Evolutionary conservation across 2,329 filamentous ascomycete species (phyloP).

Genomic region (Exserohilum turcica): DNA sequence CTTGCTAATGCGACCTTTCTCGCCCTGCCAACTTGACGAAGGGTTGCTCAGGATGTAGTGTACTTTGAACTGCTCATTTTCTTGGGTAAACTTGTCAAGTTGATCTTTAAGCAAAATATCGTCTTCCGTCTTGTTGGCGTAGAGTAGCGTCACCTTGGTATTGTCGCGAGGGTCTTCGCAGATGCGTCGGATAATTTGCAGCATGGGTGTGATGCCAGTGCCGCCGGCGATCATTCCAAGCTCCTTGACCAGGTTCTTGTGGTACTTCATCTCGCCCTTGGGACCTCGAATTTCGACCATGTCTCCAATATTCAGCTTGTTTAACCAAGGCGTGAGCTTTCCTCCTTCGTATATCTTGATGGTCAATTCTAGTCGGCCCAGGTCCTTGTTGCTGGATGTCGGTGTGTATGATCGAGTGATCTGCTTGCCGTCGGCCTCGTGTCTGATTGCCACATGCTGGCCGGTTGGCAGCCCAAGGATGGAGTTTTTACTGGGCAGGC

Average conservation of each 20-base stretch:
- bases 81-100: conserved; percentile 59
- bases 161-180: conserved; percentile 63
- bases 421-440: conserved; percentile 69
- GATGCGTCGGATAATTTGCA: conserved; percentile 66
- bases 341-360: conserved; percentile 60
- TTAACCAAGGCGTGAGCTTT: conserved; percentile 56
- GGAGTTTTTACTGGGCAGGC: conserved; percentile 25
- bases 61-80: conserved; percentile 59
- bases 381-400: conserved; percentile 63
- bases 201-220: conserved; percentile 63
- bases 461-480: conserved; percentile 45
- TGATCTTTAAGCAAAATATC: conserved; percentile 65
- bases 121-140: conserved; percentile 62
- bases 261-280: conserved; percentile 62
- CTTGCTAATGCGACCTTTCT: conserved; percentile 11
- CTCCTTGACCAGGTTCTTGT: conserved; percentile 40
- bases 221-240: conserved; percentile 64
- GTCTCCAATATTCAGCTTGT: conserved; percentile 55
- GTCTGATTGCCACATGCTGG: conserved; percentile 43
- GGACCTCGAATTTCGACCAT: conserved; percentile 60
- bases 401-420: conserved; percentile 34
- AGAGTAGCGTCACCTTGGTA: conserved; percentile 63
- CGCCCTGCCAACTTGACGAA: conserved; percentile 13
- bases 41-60: conserved; percentile 58
- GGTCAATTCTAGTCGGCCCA: conserved; percentile 58